These are phyloP conservation scores for Hibiscus tridactylites DNA, from an alignment of 345 rosid genomes.

Conservation along the genomic window DNA sequence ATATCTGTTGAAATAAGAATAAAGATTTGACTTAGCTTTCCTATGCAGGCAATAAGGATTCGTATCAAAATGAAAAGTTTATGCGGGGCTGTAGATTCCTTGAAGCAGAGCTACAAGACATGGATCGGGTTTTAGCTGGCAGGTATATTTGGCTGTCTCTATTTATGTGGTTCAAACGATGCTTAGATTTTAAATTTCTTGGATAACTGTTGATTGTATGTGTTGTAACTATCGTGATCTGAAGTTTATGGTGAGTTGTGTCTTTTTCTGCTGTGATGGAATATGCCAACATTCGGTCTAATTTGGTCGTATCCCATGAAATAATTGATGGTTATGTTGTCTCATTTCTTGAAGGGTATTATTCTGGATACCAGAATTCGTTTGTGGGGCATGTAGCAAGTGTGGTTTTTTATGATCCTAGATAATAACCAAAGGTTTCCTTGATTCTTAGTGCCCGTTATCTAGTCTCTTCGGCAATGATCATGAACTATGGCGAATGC, in stretches of 20 bases:
- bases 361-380: constrained; percentile 6
- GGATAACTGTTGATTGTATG: background rate
- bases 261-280: background rate
- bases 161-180: background rate
- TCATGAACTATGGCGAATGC: background rate
- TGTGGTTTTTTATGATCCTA: constrained; percentile 24
- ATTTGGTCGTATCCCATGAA: constrained; percentile 10
- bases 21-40: background rate
- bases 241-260: background rate
- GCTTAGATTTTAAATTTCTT: background rate
- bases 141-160: constrained; percentile 30
- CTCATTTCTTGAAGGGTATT: constrained; percentile 15
- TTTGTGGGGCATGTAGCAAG: constrained; percentile 17
- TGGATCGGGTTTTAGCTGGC: constrained; percentile 82
- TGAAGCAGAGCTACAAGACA: constrained; percentile 88
- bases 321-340: constrained; percentile 23
- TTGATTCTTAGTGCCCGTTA: constrained; percentile 11
- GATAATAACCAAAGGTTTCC: background rate
- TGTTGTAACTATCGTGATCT: background rate
- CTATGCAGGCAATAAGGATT: constrained; percentile 56
- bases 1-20: background rate
- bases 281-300: background rate
- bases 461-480: background rate
- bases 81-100: constrained; percentile 91
- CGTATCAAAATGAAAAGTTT: constrained; percentile 74